These are phyloP conservation scores for Pythium periplocum DNA, from an alignment of 352 stramenopile species.

Conservation along the genomic window DNA sequence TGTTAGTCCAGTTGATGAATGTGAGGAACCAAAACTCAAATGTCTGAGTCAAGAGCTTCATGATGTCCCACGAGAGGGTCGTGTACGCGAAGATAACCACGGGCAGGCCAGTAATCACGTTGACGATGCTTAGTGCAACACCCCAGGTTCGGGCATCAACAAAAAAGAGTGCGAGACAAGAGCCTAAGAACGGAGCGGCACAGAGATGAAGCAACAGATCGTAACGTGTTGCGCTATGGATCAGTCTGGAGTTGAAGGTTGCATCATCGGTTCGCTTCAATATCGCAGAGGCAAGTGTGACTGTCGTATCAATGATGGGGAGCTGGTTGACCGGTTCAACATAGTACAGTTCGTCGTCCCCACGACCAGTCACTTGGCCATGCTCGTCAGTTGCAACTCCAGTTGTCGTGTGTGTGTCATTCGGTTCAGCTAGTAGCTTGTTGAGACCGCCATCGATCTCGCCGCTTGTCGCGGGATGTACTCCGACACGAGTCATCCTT, in stretches of 20 bases:
- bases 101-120: constrained; percentile 1
- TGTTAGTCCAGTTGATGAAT: constrained; percentile 13
- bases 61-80: constrained; percentile 16
- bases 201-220: constrained; percentile 5
- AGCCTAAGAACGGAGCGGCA: not conserved
- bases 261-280: constrained; percentile 3
- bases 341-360: not conserved
- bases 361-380: too few species aligned
- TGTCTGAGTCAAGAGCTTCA: constrained; percentile 5
- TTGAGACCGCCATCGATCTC: too few species aligned
- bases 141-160: constrained; percentile 1
- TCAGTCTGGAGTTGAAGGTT: constrained; percentile 7
- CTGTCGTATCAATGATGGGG: not conserved
- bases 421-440: too few species aligned
- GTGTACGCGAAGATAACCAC: constrained; percentile 7
- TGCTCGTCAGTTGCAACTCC: too few species aligned
- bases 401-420: too few species aligned
- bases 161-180: constrained; percentile 9
- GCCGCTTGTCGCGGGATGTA: too few species aligned
- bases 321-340: not conserved
- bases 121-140: constrained; percentile 5
- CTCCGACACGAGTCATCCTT: too few species aligned
- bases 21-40: constrained; percentile 19
- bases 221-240: not conserved
- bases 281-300: not conserved